These are phyloP conservation scores for Pedinophyceae sp. DNA, from an alignment of 139 green algal species.

Conservation along the genomic window DNA sequence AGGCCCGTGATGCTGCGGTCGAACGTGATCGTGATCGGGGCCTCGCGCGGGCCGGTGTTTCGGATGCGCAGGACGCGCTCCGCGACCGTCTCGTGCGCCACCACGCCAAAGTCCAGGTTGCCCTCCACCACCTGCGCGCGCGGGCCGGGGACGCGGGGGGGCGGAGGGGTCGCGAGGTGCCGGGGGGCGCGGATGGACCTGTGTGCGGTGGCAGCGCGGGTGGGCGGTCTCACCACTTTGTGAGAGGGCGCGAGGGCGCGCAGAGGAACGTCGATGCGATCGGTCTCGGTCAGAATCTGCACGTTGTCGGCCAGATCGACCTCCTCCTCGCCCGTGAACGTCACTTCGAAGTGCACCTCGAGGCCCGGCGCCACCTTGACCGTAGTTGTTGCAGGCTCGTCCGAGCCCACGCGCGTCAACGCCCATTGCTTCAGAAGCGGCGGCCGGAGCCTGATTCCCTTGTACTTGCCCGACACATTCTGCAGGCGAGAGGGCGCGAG, in stretches of 20 bases:
- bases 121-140: too few relatives aligned
- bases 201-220: too few relatives aligned
- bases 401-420: background rate
- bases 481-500: too few relatives aligned
- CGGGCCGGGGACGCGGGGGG: too few relatives aligned
- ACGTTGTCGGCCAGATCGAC: background rate
- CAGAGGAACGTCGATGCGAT: background rate
- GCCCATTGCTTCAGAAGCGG: background rate
- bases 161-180: too few relatives aligned
- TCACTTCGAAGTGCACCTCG: background rate
- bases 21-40: background rate
- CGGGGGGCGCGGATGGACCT: too few relatives aligned
- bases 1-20: background rate
- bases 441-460: background rate
- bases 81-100: background rate
- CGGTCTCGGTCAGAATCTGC: background rate
- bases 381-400: too few relatives aligned
- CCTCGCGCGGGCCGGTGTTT: background rate
- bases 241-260: background rate
- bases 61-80: background rate
- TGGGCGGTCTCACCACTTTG: background rate
- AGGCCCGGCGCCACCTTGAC: background rate
- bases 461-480: background rate
- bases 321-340: background rate
- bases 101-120: background rate